phyloP scores from a whole-genome alignment of 2,329 filamentous ascomycete genomes.

The Botrytis pseudocinerea region DNA sequence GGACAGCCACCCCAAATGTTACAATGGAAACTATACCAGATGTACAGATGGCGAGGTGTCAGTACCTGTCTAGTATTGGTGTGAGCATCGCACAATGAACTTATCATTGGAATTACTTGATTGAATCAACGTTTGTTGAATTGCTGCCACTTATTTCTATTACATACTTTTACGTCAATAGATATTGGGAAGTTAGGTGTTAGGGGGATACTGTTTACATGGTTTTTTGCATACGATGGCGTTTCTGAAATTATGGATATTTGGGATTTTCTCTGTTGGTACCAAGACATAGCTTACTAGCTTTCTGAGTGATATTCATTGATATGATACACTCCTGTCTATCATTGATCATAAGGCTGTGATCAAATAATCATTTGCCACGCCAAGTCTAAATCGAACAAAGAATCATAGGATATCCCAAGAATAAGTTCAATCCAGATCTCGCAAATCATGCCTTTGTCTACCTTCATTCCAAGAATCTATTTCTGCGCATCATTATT shows the following conservation, averaged over 20 bases:
- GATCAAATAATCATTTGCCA: background rate
- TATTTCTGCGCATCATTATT: background rate
- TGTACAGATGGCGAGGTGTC: conserved; percentile 16
- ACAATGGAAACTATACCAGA: conserved; percentile 22
- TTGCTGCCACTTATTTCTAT: background rate
- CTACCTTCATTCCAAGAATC: background rate
- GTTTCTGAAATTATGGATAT: background rate
- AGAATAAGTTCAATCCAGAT: background rate
- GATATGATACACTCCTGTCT: background rate
- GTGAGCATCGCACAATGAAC: conserved; percentile 6
- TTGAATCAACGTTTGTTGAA: background rate
- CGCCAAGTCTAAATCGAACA: background rate
- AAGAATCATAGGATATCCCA: background rate
- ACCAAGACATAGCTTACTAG: background rate
- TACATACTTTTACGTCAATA: background rate
- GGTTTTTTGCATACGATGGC: background rate
- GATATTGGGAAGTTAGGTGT: background rate
- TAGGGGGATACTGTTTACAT: background rate
- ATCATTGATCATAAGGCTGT: background rate
- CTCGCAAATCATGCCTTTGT: background rate
- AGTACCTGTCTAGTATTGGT: conserved; percentile 23
- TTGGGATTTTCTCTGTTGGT: background rate
- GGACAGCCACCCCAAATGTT: background rate
- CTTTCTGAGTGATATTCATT: background rate
- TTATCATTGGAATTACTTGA: background rate